Evolutionary conservation across 2,329 filamentous ascomycete species (phyloP).

Genomic region (Domatiomyces globalis): DNA sequence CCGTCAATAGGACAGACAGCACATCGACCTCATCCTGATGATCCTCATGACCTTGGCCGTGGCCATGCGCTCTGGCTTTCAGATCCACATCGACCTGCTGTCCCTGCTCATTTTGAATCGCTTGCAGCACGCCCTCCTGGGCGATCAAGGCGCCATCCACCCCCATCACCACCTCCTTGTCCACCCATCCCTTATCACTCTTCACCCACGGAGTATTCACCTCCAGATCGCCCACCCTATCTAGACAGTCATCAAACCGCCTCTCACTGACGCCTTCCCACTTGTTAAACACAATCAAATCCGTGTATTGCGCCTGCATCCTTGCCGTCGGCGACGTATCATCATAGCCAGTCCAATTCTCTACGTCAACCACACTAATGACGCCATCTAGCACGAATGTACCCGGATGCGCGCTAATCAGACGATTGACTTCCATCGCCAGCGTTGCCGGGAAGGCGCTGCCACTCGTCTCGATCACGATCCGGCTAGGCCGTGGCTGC

Average conservation of each 20-base stretch:
- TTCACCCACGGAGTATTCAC: conserved; percentile 72
- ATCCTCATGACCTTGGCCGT: conserved; percentile 34
- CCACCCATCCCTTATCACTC: conserved; percentile 66
- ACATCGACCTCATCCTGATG: conserved; percentile 86
- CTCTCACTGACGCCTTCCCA: conserved; percentile 67
- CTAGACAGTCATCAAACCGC: conserved; percentile 61
- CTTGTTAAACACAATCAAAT: conserved; percentile 85
- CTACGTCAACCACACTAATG: conserved; percentile 78
- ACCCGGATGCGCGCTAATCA: conserved; percentile 47
- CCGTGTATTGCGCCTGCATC: conserved; percentile 78
- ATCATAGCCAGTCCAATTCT: conserved; percentile 89
- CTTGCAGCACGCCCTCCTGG: conserved; percentile 25
- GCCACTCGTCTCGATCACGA: conserved; percentile 87
- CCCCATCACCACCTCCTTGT: conserved; percentile 67
- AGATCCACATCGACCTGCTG: conserved; percentile 19
- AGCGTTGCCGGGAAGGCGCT: conserved; percentile 78
- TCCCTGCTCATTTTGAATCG: conserved; percentile 22
- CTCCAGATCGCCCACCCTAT: conserved; percentile 67
- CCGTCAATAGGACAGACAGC: conserved; percentile 52
- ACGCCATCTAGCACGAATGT: conserved; percentile 71
- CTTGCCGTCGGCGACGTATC: conserved; percentile 81
- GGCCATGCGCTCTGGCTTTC: conserved; percentile 26
- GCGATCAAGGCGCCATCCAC: conserved; percentile 61
- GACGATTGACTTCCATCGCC: conserved; percentile 75
- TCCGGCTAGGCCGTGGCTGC: conserved; percentile 53